These are phyloP conservation scores for Candida odintsovae DNA, from an alignment of 805 yeast genomes.

Conservation along the genomic window DNA sequence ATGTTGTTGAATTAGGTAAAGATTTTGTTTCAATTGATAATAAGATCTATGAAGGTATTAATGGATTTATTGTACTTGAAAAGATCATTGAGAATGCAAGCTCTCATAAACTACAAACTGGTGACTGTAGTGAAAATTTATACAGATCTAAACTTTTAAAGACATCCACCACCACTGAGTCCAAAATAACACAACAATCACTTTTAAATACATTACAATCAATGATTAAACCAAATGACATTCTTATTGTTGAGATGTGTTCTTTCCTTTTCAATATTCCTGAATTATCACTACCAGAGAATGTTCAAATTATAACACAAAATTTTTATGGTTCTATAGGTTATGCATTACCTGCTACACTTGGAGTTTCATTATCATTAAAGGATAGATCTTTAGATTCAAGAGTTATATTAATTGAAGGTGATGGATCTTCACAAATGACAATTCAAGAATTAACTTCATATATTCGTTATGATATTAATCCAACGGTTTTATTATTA, in stretches of 20 bases:
- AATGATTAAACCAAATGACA: constrained; percentile 51
- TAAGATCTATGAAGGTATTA: constrained; percentile 5
- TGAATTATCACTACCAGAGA: constrained; percentile 48
- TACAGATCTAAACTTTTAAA: neutral
- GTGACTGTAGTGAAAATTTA: neutral
- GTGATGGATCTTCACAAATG: constrained; percentile 66
- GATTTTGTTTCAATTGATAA: constrained; percentile 19
- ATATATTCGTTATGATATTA: constrained; percentile 46
- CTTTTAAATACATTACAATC: constrained; percentile 46
- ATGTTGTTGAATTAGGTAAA: constrained; percentile 22
- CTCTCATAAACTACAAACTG: constrained; percentile 4
- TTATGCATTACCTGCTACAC: constrained; percentile 56
- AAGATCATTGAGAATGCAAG: constrained; percentile 8
- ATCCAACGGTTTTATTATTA: constrained; percentile 53
- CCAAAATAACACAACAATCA: constrained; percentile 34
- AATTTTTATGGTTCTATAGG: constrained; percentile 66
- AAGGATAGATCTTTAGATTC: constrained; percentile 30
- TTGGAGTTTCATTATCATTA: constrained; percentile 57
- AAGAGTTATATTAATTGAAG: constrained; percentile 54
- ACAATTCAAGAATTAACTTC: constrained; percentile 62
- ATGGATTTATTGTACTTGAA: constrained; percentile 18
- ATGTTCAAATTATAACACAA: constrained; percentile 50
- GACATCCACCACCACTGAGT: constrained; percentile 10
- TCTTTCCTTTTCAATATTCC: constrained; percentile 59
- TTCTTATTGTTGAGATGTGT: constrained; percentile 59